These are phyloP conservation scores for Pythium guiyangense DNA, from an alignment of 352 stramenopile species.

Conservation along the genomic window DNA sequence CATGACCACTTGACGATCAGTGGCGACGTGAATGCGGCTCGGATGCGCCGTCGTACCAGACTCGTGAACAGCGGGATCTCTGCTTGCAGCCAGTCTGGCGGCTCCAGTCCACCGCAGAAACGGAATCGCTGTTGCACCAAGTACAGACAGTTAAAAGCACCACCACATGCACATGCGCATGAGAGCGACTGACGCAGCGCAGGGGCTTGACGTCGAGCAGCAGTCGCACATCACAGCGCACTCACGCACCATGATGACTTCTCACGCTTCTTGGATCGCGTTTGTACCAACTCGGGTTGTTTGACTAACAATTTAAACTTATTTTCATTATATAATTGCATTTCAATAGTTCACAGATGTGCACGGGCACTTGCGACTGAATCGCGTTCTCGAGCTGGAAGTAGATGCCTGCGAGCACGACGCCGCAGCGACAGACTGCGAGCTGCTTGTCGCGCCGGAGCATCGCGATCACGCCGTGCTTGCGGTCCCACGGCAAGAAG, in stretches of 20 bases:
- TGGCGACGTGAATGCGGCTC: too few species aligned
- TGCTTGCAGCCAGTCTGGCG: constrained; percentile 1
- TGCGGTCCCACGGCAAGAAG: constrained; percentile 67
- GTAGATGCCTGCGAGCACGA: constrained; percentile 77
- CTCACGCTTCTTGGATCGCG: too few species aligned
- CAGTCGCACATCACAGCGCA: too few species aligned
- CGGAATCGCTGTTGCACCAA: constrained; percentile 1
- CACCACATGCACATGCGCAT: too few species aligned
- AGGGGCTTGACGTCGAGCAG: too few species aligned
- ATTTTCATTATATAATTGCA: too few species aligned
- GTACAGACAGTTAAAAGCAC: too few species aligned
- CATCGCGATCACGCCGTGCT: constrained; percentile 59
- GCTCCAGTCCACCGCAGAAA: constrained; percentile 4
- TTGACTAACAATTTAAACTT: too few species aligned
- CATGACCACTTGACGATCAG: background rate
- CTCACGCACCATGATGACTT: too few species aligned
- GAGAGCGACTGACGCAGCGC: too few species aligned
- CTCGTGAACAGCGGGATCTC: background rate
- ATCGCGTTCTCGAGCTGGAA: constrained; percentile 47
- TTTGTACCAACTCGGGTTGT: too few species aligned
- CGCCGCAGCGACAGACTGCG: constrained; percentile 70
- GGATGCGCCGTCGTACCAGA: background rate
- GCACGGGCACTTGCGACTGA: constrained; percentile 47
- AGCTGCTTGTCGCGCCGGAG: constrained; percentile 64
- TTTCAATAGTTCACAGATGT: too few species aligned